Evolutionary conservation across 78 protist species (phyloP), one percentile per base, ranked within the genome.

Genomic region (Dictyostelium intermedium): DNA sequence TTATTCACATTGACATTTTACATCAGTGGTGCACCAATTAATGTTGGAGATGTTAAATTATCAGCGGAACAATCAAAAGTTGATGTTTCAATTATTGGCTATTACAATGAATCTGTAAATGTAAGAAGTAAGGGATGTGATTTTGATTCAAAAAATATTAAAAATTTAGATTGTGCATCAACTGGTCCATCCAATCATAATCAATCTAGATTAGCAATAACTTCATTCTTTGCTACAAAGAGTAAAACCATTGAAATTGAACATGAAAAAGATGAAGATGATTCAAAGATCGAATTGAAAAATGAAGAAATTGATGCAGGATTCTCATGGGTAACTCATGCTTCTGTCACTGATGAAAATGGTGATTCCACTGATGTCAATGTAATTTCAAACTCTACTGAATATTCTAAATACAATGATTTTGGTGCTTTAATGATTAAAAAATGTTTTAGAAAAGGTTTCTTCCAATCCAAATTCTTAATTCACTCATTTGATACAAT

Each of bases 11-110:
- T 77, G 82, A 25, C 13, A 6, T 77, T 77, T n/a, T 41, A 35
- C 47, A 13, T 77, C 25, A 41, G 45, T 77, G 82, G 60, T 7
- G 32, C 50, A 4, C 82, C 82, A 41, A 34, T 77, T 5, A n/a
- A 35, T 23, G 82, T 77, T 41, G 82, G 37, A n/a, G 82, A 34
- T 43, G 11, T 32, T 41, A 43, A 41, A 77, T 32, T 77, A 13
- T 77, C 82, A 20, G 50, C 82, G 23, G 50, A 35, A 25, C 82
- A 77, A 77, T 20, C 60, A 18, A 77, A 77, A 77, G 41, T 77
- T 10, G 82, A 77, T 41, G 45, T 77, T n/a, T 18, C 35, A 3
- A 77, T 77, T 11, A 23, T 39, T 34, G n/a, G n/a, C 6, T 77
- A 77, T 25, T 77, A 77, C 5, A 23, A 77, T 41, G 37, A 23